Conservation (phyloP, 169 alveolate species). For the Plasmodium malariae region DNA sequence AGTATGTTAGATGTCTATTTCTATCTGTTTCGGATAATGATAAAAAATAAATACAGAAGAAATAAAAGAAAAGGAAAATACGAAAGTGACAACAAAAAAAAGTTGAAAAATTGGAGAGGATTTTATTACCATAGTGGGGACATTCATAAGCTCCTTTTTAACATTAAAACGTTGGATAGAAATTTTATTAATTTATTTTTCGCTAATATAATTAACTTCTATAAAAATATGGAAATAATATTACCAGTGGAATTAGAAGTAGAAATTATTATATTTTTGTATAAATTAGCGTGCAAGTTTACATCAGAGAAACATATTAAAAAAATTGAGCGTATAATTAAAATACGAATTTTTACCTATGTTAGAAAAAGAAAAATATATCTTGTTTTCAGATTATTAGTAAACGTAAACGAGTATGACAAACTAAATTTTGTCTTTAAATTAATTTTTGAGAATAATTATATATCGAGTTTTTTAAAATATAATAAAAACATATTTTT, state of each 20-base stretch:
- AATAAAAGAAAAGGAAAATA: neutral
- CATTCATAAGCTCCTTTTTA: constrained; percentile 1
- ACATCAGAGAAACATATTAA: constrained; percentile 37
- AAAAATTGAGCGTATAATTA: constrained; percentile 7
- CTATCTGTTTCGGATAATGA: constrained; percentile 21
- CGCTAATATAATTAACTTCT: constrained; percentile 12
- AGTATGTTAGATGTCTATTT: constrained; percentile 53
- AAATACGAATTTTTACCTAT: constrained; percentile 15
- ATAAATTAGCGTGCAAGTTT: constrained; percentile 35
- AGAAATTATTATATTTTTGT: constrained; percentile 48
- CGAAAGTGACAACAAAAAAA: neutral
- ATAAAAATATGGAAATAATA: neutral
- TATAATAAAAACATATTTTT: constrained; percentile 36
- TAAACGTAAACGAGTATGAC: constrained; percentile 58
- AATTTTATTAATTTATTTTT: constrained; percentile 1
- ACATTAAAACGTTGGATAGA: constrained; percentile 1
- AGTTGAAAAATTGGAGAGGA: neutral
- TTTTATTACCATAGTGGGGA: constrained; percentile 15
- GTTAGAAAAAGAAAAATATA: constrained; percentile 21
- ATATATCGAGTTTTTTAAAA: constrained; percentile 38
- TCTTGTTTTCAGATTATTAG: constrained; percentile 36
- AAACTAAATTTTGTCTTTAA: constrained; percentile 47
- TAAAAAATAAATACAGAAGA: neutral
- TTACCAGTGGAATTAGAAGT: constrained; percentile 50
- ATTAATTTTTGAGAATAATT: constrained; percentile 10